Percentiles rank a stretch among this genome's conserved stretches.
Evolutionary conservation across 2,329 filamentous ascomycete genomes (phyloP).

Genomic region (Paecilomyces dactylethromorphus): DNA sequence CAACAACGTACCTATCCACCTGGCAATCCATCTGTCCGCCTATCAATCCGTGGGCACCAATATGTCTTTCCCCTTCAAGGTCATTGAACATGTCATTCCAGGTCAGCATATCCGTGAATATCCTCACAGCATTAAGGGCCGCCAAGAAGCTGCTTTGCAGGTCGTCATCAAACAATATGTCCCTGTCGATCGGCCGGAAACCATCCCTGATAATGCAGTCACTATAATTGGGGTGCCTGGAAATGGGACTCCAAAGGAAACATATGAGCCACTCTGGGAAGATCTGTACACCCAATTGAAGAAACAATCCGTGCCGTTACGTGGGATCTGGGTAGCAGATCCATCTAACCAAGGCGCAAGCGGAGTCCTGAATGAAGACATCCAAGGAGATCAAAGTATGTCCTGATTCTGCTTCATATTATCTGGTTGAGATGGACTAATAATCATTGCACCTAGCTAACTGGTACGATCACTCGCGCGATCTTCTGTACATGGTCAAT

Average conservation of each 20-base stretch:
- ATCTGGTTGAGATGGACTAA: background rate
- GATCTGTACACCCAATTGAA: slow-evolving; percentile 57
- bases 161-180: slow-evolving; percentile 52
- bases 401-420: background rate
- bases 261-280: slow-evolving; percentile 82
- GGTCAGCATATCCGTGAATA: slow-evolving; percentile 50
- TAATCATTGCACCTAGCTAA: slow-evolving; percentile 40
- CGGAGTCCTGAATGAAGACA: slow-evolving; percentile 62
- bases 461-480: slow-evolving; percentile 73
- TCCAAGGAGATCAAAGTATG: slow-evolving; percentile 60
- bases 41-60: too few relatives aligned
- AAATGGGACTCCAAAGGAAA: slow-evolving; percentile 48
- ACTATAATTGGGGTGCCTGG: slow-evolving; percentile 10
- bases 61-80: slow-evolving; percentile 1
- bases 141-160: slow-evolving; percentile 45
- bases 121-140: slow-evolving; percentile 39
- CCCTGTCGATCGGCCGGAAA: slow-evolving; percentile 38
- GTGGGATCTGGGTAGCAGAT: slow-evolving; percentile 77
- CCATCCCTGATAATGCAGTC: slow-evolving; percentile 29
- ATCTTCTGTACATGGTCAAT: slow-evolving; percentile 56
- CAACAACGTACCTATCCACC: too few relatives aligned
- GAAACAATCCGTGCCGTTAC: slow-evolving; percentile 55
- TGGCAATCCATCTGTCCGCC: too few relatives aligned
- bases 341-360: slow-evolving; percentile 70
- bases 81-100: slow-evolving; percentile 44